phyloP scores from a whole-genome alignment of 306 rosid genomes.

The Inga leiocalycina region DNA sequence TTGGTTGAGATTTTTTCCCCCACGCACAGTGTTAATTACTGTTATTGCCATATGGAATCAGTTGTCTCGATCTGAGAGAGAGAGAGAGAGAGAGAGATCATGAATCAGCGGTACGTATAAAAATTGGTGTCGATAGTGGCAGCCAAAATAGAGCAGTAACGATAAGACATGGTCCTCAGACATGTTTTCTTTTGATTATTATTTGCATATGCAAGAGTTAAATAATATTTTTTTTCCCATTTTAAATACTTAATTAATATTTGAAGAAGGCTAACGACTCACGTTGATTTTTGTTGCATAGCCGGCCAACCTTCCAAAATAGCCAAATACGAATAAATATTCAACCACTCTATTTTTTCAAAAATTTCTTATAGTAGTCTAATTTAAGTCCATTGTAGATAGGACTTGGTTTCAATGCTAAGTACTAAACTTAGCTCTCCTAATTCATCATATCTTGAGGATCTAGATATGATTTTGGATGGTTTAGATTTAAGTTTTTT shows the following conservation, averaged over 20 bases:
- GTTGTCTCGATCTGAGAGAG: too few species aligned
- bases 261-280: neutral
- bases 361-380: neutral
- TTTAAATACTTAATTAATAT: neutral
- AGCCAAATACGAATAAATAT: neutral
- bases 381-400: too few species aligned
- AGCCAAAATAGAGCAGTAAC: neutral
- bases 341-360: neutral
- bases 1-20: too few species aligned
- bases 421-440: too few species aligned
- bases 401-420: too few species aligned
- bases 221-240: neutral
- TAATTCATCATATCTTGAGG: too few species aligned
- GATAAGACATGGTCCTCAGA: neutral
- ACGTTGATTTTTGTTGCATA: neutral
- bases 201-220: neutral
- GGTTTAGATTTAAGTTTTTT: too few species aligned
- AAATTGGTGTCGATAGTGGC: neutral
- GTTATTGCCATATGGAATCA: too few species aligned
- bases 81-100: too few species aligned
- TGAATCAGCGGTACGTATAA: too few species aligned
- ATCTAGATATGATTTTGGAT: too few species aligned
- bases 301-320: neutral
- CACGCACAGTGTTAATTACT: too few species aligned
- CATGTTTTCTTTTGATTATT: neutral